Percentiles rank a stretch among this genome's conserved stretches.
phyloP scores from a whole-genome alignment of 176 grass and related monocot species.

The Chloris gayana region DNA sequence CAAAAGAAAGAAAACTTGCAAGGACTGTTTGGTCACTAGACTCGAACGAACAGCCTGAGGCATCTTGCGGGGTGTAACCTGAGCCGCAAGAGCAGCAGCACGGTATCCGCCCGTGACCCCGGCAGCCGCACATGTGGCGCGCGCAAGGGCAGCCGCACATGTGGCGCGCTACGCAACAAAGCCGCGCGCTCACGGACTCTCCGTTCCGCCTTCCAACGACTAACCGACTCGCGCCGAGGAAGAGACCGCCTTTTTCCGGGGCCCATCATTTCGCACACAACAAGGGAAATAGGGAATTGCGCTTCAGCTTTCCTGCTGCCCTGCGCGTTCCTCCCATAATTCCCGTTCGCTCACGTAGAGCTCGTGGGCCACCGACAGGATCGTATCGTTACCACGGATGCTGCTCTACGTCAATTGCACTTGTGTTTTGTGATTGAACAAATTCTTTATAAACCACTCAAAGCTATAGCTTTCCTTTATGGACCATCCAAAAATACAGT shows the following conservation, averaged over 20 bases:
- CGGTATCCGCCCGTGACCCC: background rate
- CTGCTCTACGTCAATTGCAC: background rate
- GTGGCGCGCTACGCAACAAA: slow-evolving; percentile 38
- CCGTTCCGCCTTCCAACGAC: background rate
- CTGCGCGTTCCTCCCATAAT: background rate
- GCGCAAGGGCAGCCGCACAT: slow-evolving; percentile 20
- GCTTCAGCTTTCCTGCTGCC: background rate
- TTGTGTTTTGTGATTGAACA: no score
- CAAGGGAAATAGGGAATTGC: background rate
- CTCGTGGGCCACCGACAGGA: background rate
- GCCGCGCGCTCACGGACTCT: slow-evolving; percentile 16
- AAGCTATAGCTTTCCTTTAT: no score
- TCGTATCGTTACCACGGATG: no score
- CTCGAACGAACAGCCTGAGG: no score
- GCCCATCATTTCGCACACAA: background rate
- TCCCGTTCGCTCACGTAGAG: background rate
- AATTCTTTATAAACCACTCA: no score
- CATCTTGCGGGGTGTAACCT: no score
- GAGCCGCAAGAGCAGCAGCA: background rate
- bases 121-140: no score
- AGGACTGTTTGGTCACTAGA: no score
- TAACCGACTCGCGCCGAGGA: background rate
- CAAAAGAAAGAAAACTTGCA: no score
- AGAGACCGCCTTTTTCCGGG: background rate
- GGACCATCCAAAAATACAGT: no score